A percentile compares a stretch with the other conserved stretches of the same genome.
Evolutionary conservation across 768 basidiomycete genomes (phyloP).

Genomic region (Kwoniella dejecticola): DNA sequence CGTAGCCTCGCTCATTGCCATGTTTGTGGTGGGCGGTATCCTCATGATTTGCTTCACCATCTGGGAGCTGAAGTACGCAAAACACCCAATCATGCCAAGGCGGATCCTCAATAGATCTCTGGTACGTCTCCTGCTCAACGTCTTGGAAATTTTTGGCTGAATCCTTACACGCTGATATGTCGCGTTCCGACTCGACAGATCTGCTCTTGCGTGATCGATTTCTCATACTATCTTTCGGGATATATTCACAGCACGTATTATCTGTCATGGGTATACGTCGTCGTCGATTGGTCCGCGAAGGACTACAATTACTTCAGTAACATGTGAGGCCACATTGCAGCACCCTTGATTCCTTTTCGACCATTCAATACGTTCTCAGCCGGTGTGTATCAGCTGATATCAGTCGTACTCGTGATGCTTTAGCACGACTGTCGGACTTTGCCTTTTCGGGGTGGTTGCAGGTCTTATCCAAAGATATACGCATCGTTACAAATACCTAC

Average conservation of each 20-base stretch:
- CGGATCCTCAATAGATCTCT: constrained; percentile 57
- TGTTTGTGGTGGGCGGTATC: constrained; percentile 60
- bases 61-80: constrained; percentile 56
- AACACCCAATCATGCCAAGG: constrained; percentile 55
- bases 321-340: no score
- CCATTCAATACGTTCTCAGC: constrained; percentile 9
- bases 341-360: no score
- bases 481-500: constrained; percentile 54
- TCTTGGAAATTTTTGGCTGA: no score
- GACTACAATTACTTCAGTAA: constrained; percentile 34
- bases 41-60: constrained; percentile 55
- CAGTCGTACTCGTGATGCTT: no score
- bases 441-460: constrained; percentile 51
- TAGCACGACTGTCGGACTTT: constrained; percentile 39
- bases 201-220: constrained; percentile 39
- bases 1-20: constrained; percentile 57
- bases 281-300: constrained; percentile 52
- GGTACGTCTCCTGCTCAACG: no score
- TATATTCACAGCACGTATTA: constrained; percentile 35
- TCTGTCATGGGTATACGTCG: constrained; percentile 49
- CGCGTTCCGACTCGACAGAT: constrained; percentile 19
- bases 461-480: constrained; percentile 48
- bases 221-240: constrained; percentile 43
- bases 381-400: constrained; percentile 23
- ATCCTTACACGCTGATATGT: background rate